Conservation (phyloP, 257 asterid species). For the Solanum rostratum region DNA sequence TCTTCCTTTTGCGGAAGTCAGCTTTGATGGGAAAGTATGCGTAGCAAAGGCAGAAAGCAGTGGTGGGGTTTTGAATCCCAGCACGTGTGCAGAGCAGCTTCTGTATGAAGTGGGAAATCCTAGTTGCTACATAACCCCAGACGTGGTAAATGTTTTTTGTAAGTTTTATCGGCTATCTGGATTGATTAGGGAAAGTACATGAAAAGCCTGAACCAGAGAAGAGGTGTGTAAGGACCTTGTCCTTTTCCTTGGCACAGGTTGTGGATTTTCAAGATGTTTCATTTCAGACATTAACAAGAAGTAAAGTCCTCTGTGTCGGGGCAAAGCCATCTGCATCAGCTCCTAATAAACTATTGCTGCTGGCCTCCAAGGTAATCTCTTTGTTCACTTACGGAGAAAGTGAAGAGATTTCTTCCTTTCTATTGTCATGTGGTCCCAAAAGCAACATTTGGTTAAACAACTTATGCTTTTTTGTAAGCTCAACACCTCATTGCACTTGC, state of each 20-base stretch:
- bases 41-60: slow-evolving; percentile 80
- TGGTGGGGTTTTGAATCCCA: slow-evolving; percentile 55
- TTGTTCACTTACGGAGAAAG: background rate
- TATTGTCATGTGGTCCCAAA: background rate
- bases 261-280: slow-evolving; percentile 67
- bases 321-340: slow-evolving; percentile 59
- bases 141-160: slow-evolving; percentile 49
- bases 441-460: background rate
- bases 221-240: slow-evolving; percentile 6
- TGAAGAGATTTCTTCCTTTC: background rate
- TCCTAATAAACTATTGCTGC: slow-evolving; percentile 63
- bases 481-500: background rate
- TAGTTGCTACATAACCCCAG: slow-evolving; percentile 83
- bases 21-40: slow-evolving; percentile 56
- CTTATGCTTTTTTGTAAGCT: background rate
- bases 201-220: slow-evolving; percentile 3
- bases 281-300: slow-evolving; percentile 52
- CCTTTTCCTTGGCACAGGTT: slow-evolving; percentile 31
- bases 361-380: slow-evolving; percentile 58
- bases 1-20: slow-evolving; percentile 85
- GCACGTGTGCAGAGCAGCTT: slow-evolving; percentile 91
- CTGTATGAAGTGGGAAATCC: slow-evolving; percentile 99
- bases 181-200: background rate
- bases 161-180: background rate
- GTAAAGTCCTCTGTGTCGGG: slow-evolving; percentile 78